Percentiles rank a stretch among this genome's conserved stretches.
Evolutionary conservation across 306 rosid species (phyloP).

Genomic region (Senna siamea): DNA sequence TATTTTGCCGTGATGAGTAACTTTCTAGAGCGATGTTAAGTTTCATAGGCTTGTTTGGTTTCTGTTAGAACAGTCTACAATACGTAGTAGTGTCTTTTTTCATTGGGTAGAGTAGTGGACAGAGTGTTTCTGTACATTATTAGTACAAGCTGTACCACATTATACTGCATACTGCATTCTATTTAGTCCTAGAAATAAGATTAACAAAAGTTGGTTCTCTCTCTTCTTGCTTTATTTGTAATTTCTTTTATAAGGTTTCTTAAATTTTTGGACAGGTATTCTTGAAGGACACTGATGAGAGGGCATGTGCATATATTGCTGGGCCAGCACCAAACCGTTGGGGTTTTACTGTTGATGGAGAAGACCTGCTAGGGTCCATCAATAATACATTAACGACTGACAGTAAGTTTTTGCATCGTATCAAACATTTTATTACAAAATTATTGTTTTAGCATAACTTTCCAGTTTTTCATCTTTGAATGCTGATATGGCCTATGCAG

Average conservation of each 20-base stretch:
- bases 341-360: slow-evolving; percentile 88
- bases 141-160: no score
- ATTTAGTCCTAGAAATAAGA: no score
- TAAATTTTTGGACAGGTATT: slow-evolving; percentile 62
- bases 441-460: slow-evolving; percentile 26
- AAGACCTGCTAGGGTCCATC: slow-evolving; percentile 66
- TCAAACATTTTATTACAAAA: slow-evolving; percentile 1
- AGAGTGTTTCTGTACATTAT: no score
- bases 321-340: slow-evolving; percentile 99
- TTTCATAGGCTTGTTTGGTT: background rate
- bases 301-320: slow-evolving; percentile 99
- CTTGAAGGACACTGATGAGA: slow-evolving; percentile 94
- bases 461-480: slow-evolving; percentile 22
- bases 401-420: slow-evolving; percentile 54
- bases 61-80: no score
- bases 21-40: slow-evolving; percentile 1
- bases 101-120: no score
- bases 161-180: no score
- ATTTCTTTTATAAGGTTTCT: background rate
- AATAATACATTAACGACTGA: slow-evolving; percentile 46
- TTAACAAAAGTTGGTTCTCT: no score
- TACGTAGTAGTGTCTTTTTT: no score
- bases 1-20: background rate
- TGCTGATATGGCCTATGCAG: slow-evolving; percentile 48
- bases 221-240: no score